Percentiles rank a stretch among this genome's conserved stretches.
phyloP scores from a whole-genome alignment of 2,329 filamentous ascomycete species.

The Sporothrix pallida region DNA sequence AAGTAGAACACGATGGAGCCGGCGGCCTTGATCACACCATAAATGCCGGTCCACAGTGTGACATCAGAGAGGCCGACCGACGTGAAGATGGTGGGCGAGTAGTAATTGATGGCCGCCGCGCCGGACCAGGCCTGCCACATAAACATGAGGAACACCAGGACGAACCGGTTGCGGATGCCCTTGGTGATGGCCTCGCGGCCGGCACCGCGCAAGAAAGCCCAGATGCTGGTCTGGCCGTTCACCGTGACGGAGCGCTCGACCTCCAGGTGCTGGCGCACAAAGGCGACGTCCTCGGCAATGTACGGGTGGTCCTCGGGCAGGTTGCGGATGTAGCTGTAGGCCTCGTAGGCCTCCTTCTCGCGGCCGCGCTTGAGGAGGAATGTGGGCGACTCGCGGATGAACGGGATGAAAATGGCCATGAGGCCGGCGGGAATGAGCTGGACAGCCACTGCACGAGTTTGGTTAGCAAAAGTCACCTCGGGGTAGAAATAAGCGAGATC shows the following conservation, averaged over 20 bases:
- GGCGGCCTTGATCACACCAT: slow-evolving; percentile 1
- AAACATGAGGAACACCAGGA: neutral
- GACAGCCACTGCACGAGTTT: slow-evolving; percentile 5
- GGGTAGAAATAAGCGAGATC: neutral
- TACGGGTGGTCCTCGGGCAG: slow-evolving; percentile 1
- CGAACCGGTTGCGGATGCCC: neutral
- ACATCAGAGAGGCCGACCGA: neutral
- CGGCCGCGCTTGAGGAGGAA: neutral
- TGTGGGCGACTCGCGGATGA: neutral
- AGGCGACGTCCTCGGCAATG: slow-evolving; percentile 5
- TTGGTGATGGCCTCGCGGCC: neutral
- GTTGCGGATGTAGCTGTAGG: slow-evolving; percentile 7
- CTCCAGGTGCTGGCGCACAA: neutral
- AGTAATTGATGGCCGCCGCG: neutral
- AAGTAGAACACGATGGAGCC: neutral
- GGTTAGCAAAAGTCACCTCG: neutral
- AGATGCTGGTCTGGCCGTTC: neutral
- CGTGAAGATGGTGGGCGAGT: neutral
- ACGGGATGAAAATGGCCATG: neutral
- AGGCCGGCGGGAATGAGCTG: neutral
- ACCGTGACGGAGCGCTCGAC: neutral
- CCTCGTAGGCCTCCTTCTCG: slow-evolving; percentile 1
- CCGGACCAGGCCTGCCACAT: slow-evolving; percentile 3
- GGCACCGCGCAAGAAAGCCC: neutral
- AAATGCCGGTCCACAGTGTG: neutral